Base-by-base conservation (phyloP, 306 rosid genomes). In the Ochetophila trinervis region DNA sequence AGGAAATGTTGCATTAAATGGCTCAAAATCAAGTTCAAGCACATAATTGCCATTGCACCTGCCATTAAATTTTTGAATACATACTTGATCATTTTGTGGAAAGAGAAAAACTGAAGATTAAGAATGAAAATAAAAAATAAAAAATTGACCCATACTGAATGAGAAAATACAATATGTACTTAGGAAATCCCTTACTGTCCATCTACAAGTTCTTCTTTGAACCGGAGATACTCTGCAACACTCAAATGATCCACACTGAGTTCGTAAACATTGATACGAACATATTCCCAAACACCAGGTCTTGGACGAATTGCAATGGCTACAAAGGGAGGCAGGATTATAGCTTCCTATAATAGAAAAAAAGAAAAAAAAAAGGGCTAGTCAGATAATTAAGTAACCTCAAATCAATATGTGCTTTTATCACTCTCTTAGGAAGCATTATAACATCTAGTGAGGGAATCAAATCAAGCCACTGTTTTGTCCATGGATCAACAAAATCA, bases 1-100 rank as follows among this genome's bases (percentile, higher is more conserved):
- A 61, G 98, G 97, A 63, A 86, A 82, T 22, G 85, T 22, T 17
- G 91, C 94, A 83, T 93, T 89, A 76, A 89, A 93, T 60, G 98
- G 96, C 85, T 89, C 96, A 59, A 89, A 78, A 76, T 93, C 98
- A 32, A 89, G 96, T 83, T 92, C 98, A 66, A 89, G 83, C n/a
- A 85, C 78, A 61, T 71, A 72, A 2, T 47, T 61, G 11, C 74
- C 93, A 36, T 73, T 73, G 57, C 19, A 30, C 82, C 95, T 89
- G 22, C 8, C 34, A 24, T n/a, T n/a, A 60, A 74, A 40, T 63
- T 24, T 12, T 53, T 50, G 21, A 22, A 30, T 24, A 30, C 32
- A 42, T 30, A 42, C 53, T 8, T 1, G 45, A 40, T 40, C 12
- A 36, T 36, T 36, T 36, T 36, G 42, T 36, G 42, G 42, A 35